phyloP scores from a whole-genome alignment of 345 rosid species.

The Populus alba region DNA sequence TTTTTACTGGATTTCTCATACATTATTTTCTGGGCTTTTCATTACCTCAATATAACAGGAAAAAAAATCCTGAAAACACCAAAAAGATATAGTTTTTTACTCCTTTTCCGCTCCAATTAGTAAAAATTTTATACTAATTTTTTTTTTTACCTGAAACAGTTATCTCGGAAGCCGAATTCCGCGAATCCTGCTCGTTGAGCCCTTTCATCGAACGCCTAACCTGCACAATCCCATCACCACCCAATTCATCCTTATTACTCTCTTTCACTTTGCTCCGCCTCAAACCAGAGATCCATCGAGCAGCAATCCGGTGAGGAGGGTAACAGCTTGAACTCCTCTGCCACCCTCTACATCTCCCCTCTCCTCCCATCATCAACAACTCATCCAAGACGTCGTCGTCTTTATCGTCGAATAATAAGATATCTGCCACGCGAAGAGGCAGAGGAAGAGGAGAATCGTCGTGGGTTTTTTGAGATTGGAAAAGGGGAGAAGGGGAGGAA shows the following conservation, averaged over 20 bases:
- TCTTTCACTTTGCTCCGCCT: conserved; percentile 13
- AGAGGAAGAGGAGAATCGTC: conserved; percentile 1
- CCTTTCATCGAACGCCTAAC: conserved; percentile 11
- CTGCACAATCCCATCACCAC: background rate
- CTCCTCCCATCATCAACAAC: conserved; percentile 1
- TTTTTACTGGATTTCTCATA: background rate
- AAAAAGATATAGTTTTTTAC: background rate
- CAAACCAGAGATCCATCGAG: conserved; percentile 27
- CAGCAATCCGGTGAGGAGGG: conserved; percentile 11
- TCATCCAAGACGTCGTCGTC: background rate
- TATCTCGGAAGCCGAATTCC: background rate
- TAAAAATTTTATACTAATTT: background rate
- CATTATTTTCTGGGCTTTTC: background rate
- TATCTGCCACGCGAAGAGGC: conserved; percentile 33
- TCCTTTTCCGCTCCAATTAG: background rate
- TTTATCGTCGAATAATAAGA: conserved; percentile 16
- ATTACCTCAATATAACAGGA: background rate
- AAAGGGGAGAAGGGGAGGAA: background rate
- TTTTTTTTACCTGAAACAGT: conserved; percentile 10
- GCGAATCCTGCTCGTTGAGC: conserved; percentile 8
- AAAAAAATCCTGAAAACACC: background rate
- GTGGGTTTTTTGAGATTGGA: background rate
- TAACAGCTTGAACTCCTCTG: background rate
- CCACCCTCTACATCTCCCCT: background rate
- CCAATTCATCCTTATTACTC: background rate